Evolutionary conservation across 371 early-diverging fungal genomes (phyloP).

Genomic region (Massospora cicadina): DNA sequence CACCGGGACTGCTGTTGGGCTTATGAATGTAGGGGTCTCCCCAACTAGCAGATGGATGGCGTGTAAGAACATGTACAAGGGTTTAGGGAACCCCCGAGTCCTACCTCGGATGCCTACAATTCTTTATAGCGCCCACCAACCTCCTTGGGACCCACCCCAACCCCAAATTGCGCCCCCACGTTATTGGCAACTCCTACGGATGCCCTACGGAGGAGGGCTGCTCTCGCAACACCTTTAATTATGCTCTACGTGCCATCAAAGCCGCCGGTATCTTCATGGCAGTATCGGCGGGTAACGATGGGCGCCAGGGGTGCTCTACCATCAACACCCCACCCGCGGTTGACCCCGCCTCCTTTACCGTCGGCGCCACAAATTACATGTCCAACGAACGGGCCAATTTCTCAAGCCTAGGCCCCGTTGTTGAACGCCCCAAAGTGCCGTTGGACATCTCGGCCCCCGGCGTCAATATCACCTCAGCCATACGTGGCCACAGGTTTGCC

Average conservation of each 20-base stretch:
- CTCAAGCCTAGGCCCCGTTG: neutral
- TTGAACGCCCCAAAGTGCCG: neutral
- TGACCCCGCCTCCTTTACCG: neutral
- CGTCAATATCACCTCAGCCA: constrained; percentile 18
- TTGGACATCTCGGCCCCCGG: constrained; percentile 16
- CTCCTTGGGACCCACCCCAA: neutral
- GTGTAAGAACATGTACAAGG: constrained; percentile 8
- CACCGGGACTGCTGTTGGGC: neutral
- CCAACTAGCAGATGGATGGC: constrained; percentile 4
- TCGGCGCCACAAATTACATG: neutral
- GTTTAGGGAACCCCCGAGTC: neutral
- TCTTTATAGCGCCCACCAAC: constrained; percentile 8
- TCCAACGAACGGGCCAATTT: neutral
- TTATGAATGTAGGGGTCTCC: neutral
- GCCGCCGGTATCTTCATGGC: neutral
- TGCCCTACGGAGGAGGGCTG: neutral
- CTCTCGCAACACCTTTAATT: neutral
- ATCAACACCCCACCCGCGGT: neutral
- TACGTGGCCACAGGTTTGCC: constrained; percentile 9
- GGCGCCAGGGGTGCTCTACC: neutral
- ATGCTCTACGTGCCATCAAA: neutral
- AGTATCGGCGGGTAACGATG: neutral
- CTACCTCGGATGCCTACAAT: constrained; percentile 8
- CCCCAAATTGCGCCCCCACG: neutral
- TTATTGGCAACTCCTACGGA: neutral